Conservation (phyloP, 331 rosid species). For the Phaseolus coccineus region DNA sequence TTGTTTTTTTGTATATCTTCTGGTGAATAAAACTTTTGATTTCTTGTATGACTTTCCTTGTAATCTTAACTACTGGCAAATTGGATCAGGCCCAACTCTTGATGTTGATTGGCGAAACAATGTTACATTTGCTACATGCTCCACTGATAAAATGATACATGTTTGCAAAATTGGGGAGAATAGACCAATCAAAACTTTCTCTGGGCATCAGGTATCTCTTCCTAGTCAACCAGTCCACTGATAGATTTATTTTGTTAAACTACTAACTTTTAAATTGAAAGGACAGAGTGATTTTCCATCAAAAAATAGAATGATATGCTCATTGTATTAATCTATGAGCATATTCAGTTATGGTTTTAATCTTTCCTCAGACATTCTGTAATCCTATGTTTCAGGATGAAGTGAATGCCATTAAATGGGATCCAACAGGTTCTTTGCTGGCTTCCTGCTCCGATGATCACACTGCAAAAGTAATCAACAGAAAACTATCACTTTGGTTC, state of each 20-base stretch:
- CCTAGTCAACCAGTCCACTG: constrained; percentile 16
- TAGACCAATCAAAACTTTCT: constrained; percentile 72
- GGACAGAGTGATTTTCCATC: not conserved
- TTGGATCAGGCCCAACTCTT: constrained; percentile 78
- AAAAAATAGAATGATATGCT: not conserved
- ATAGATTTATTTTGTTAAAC: not conserved
- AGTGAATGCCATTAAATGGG: constrained; percentile 91
- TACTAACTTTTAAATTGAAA: not conserved
- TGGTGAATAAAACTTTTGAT: not conserved
- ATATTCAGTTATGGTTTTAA: not conserved
- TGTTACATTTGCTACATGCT: constrained; percentile 81
- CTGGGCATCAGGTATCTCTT: constrained; percentile 75
- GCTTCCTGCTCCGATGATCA: constrained; percentile 88
- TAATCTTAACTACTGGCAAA: constrained; percentile 25
- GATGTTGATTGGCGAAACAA: constrained; percentile 90
- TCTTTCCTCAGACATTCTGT: constrained; percentile 26
- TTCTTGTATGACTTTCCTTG: not conserved
- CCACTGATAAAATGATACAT: constrained; percentile 80
- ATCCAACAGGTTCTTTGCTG: constrained; percentile 79
- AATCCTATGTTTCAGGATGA: constrained; percentile 70
- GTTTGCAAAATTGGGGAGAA: constrained; percentile 86
- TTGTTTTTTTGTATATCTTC: not conserved
- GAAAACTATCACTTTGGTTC: constrained; percentile 6
- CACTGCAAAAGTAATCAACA: constrained; percentile 72
- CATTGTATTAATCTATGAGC: not conserved